Percentiles rank a stretch among this genome's conserved stretches.
Evolutionary conservation across 2,329 filamentous ascomycete species (phyloP).

Genomic region (Cladosporium sp.): DNA sequence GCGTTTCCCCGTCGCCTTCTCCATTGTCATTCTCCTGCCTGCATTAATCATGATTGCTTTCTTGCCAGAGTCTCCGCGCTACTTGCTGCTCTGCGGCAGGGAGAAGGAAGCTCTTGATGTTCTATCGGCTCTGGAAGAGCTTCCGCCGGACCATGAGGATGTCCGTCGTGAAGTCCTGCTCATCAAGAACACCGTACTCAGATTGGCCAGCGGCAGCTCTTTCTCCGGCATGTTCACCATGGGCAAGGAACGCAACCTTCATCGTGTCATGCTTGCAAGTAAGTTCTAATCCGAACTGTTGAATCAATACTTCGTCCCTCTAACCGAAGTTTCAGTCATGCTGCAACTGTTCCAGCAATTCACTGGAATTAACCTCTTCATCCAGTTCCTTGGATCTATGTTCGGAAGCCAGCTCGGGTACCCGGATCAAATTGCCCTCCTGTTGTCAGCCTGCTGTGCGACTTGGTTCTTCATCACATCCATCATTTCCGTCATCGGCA

Average conservation of each 20-base stretch:
- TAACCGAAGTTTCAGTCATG: background rate
- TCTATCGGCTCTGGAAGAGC: conserved; percentile 6
- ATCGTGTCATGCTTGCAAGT: conserved; percentile 11
- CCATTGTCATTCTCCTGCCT: conserved; percentile 7
- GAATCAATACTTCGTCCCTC: no score
- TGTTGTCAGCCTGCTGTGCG: conserved; percentile 23
- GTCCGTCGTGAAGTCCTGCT: conserved; percentile 8
- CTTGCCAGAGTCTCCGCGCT: conserved; percentile 15
- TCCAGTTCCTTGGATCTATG: conserved; percentile 14
- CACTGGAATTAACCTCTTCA: conserved; percentile 14
- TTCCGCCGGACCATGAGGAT: conserved; percentile 8
- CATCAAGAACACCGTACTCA: conserved; percentile 12
- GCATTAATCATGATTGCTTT: conserved; percentile 10
- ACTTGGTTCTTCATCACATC: conserved; percentile 25
- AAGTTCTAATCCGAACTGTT: background rate
- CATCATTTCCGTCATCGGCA: conserved; percentile 38
- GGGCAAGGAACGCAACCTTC: conserved; percentile 9
- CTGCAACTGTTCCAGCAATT: conserved; percentile 13
- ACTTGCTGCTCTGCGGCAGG: conserved; percentile 10
- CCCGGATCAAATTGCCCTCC: conserved; percentile 15
- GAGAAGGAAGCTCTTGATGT: conserved; percentile 11
- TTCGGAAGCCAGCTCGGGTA: conserved; percentile 19
- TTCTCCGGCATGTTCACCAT: conserved; percentile 3
- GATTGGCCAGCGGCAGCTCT: conserved; percentile 6
- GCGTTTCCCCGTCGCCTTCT: conserved; percentile 12